Base-by-base conservation (phyloP, 169 alveolate genomes). In the Eimeria necatrix region DNA sequence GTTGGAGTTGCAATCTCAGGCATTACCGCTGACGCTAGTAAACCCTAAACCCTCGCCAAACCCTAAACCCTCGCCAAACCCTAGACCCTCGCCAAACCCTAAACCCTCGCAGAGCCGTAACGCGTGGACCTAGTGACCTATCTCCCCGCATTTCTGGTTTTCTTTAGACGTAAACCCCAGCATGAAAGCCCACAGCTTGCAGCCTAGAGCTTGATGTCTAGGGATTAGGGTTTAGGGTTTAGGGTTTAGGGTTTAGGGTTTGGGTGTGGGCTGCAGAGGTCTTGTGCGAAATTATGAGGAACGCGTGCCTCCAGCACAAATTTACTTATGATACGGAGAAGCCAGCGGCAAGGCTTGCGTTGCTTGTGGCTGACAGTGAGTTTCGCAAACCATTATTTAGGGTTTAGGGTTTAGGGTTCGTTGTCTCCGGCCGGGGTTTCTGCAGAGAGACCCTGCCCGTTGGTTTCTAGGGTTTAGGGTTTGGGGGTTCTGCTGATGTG, bases 1-100 rank as follows among this genome's bases (percentile, higher is more conserved):
- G n/a, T 99, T 84, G 99, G 99, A 41, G 99, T 98, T 51, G 99
- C 99, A 7, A 98, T 99, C 97, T 98, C 99, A 26, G 99, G 99
- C 41, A 97, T 99, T 51, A 99, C 99, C 41, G 99, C 99, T n/a
- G 99, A 99, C 95, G 99, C 99, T 6, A 97, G 99, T 96, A 97
- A 96, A 92, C 90, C 90, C 90, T 76, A 46, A 49, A 73, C 83
- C 53, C 83, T 73, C 64, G 64, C 10, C 18, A 56, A 16, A 16
- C 64, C 64, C 64, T 56, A 16, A 12, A 3, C 18, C n/a, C n/a
- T n/a, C 6, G 61, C 6, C 12, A 18, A 61, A 61, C 41, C 74
- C 74, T 61, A 18, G 22, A 61, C 71, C 71, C 73, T 18, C 22
- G 22, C 0, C 22, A 60, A 7, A 60, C 53, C 60, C 84, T 68